phyloP scores from a whole-genome alignment of 352 stramenopile species.

The Phytophthora megakarya region DNA sequence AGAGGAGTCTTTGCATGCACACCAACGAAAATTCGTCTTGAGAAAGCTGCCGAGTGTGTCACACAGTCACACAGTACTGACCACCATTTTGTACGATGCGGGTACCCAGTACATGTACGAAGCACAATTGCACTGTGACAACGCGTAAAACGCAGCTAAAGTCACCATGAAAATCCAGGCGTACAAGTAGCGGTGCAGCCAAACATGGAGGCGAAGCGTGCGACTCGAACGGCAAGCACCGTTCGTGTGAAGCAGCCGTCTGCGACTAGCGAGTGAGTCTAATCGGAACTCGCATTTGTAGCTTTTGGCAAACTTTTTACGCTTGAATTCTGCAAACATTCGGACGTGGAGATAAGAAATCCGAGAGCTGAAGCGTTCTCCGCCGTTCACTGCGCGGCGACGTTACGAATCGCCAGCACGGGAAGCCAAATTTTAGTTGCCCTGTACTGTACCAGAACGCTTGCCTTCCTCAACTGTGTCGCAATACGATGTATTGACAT shows the following conservation, averaged over 20 bases:
- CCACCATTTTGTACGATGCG: not conserved
- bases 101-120: not conserved
- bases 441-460: not conserved
- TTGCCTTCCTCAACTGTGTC: not conserved
- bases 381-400: not conserved
- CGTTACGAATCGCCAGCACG: not conserved
- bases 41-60: slow-evolving; percentile 1
- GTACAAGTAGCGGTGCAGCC: slow-evolving; percentile 2
- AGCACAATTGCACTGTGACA: slow-evolving; percentile 18
- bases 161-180: slow-evolving; percentile 20
- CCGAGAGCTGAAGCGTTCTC: slow-evolving; percentile 14
- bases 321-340: slow-evolving; percentile 23
- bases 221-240: slow-evolving; percentile 15
- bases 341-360: slow-evolving; percentile 23
- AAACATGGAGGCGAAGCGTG: slow-evolving; percentile 16
- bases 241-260: slow-evolving; percentile 20
- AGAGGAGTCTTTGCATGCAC: no score
- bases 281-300: slow-evolving; percentile 8
- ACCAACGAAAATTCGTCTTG: not conserved
- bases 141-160: not conserved
- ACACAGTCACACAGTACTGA: slow-evolving; percentile 7
- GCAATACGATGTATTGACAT: no score
- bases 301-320: slow-evolving; percentile 2
- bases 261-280: slow-evolving; percentile 31
- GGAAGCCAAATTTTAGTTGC: slow-evolving; percentile 10